These are phyloP conservation scores for Xylaria sp. DNA, from an alignment of 2,329 filamentous ascomycete genomes.

Conservation along the genomic window DNA sequence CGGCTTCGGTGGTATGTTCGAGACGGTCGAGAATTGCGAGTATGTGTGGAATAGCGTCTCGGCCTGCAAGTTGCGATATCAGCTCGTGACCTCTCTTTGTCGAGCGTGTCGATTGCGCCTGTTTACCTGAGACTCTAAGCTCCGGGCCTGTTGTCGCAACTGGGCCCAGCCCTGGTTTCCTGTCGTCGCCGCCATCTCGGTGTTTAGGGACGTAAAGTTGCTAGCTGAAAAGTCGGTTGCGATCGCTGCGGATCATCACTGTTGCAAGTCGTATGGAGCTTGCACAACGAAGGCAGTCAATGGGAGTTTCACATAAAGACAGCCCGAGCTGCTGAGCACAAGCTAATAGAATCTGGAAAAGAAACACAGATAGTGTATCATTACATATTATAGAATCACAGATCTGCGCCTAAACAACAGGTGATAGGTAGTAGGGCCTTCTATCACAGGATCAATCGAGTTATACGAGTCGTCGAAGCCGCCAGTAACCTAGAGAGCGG, in stretches of 20 bases:
- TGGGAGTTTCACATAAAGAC: conserved; percentile 8
- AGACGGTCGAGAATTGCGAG: conserved; percentile 83
- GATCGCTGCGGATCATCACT: conserved; percentile 10
- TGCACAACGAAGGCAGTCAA: conserved; percentile 11
- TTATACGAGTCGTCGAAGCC: not conserved
- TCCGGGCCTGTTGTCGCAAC: conserved; percentile 87
- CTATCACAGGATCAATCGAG: not conserved
- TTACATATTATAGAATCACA: not conserved
- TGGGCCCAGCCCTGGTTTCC: conserved; percentile 82
- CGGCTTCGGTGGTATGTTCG: conserved; percentile 79
- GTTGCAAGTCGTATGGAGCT: conserved; percentile 2
- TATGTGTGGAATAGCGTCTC: conserved; percentile 83
- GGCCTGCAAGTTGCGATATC: conserved; percentile 58
- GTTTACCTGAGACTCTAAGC: conserved; percentile 85
- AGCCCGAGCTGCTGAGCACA: not conserved
- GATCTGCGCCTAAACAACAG: not conserved
- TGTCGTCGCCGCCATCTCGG: conserved; percentile 54
- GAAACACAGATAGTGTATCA: not conserved
- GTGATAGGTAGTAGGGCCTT: not conserved
- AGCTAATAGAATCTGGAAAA: not conserved
- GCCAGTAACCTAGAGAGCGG: not conserved
- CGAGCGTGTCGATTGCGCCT: not conserved
- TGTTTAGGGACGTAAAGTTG: conserved; percentile 2
- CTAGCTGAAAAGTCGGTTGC: conserved; percentile 9
- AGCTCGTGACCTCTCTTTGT: not conserved